phyloP scores from a whole-genome alignment of 345 rosid genomes.

The Rhizophora apiculata region DNA sequence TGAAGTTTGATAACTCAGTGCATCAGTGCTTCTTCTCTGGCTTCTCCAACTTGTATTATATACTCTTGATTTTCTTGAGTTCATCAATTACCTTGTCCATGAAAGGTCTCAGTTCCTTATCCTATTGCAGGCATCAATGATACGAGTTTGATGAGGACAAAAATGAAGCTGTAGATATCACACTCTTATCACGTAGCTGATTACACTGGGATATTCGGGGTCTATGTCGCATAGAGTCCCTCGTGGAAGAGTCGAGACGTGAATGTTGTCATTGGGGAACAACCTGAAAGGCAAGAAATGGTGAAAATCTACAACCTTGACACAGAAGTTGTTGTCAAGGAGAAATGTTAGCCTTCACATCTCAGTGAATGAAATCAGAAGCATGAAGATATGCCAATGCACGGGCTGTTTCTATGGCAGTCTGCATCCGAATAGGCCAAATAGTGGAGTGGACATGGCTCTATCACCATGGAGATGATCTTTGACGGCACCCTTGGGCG shows the following conservation, averaged over 20 bases:
- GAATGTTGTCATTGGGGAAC: constrained; percentile 2
- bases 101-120: constrained; percentile 8
- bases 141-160: not conserved
- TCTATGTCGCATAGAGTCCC: not conserved
- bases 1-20: no score
- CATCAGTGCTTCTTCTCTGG: not conserved
- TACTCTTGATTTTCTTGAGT: not conserved
- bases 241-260: constrained; percentile 11
- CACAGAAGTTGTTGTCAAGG: constrained; percentile 10
- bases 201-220: not conserved
- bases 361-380: constrained; percentile 7
- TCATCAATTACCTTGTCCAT: constrained; percentile 2
- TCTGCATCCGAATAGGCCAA: constrained; percentile 11
- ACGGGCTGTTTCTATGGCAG: constrained; percentile 12
- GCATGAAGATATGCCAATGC: constrained; percentile 13
- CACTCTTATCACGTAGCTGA: not conserved
- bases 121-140: not conserved
- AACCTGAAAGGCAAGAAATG: constrained; percentile 4
- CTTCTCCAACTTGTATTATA: constrained; percentile 15
- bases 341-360: constrained; percentile 10
- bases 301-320: constrained; percentile 10
- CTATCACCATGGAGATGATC: constrained; percentile 14
- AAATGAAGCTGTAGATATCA: not conserved
- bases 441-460: constrained; percentile 2
- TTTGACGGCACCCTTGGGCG: constrained; percentile 9